A percentile compares a stretch with the other conserved stretches of the same genome.
phyloP scores from a whole-genome alignment of 768 basidiomycete species.

The Hypholoma sublateritium region DNA sequence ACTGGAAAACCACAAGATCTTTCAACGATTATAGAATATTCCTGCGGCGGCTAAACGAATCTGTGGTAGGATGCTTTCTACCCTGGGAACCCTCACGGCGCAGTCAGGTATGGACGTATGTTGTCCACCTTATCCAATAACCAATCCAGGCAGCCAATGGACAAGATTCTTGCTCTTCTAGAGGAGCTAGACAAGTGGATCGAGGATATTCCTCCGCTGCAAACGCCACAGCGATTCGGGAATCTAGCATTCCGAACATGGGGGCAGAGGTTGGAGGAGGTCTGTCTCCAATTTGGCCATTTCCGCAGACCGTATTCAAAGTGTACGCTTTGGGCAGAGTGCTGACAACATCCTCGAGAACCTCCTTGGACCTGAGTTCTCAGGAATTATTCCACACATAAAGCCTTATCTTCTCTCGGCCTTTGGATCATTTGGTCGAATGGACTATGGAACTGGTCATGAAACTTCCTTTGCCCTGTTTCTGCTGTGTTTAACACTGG shows the following conservation, averaged over 20 bases:
- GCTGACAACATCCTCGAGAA: slow-evolving; percentile 47
- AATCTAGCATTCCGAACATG: slow-evolving; percentile 90
- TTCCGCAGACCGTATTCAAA: slow-evolving; percentile 6
- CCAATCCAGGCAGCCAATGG: slow-evolving; percentile 31
- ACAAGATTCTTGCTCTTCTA: slow-evolving; percentile 53
- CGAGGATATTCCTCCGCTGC: slow-evolving; percentile 73
- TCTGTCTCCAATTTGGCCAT: slow-evolving; percentile 25
- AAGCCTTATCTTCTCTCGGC: slow-evolving; percentile 78
- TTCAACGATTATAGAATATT: slow-evolving; percentile 78
- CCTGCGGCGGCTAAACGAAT: slow-evolving; percentile 71
- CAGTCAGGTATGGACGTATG: slow-evolving; percentile 33
- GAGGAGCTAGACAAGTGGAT: slow-evolving; percentile 73
- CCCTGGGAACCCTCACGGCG: slow-evolving; percentile 35
- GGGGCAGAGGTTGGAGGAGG: slow-evolving; percentile 78
- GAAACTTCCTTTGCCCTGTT: slow-evolving; percentile 87
- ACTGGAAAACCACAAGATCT: slow-evolving; percentile 71
- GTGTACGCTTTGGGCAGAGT: slow-evolving; percentile 38
- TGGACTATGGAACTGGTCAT: slow-evolving; percentile 98
- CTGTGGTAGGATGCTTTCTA: slow-evolving; percentile 67
- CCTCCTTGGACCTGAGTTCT: slow-evolving; percentile 48
- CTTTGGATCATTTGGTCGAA: slow-evolving; percentile 86
- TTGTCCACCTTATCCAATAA: not conserved
- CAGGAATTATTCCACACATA: slow-evolving; percentile 56
- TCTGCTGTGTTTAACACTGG: slow-evolving; percentile 68
- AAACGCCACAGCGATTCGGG: slow-evolving; percentile 83